A percentile compares a stretch with the other conserved stretches of the same genome.
Evolutionary conservation across 305 asterid genomes (phyloP).

Genomic region (Andrographis paniculata): DNA sequence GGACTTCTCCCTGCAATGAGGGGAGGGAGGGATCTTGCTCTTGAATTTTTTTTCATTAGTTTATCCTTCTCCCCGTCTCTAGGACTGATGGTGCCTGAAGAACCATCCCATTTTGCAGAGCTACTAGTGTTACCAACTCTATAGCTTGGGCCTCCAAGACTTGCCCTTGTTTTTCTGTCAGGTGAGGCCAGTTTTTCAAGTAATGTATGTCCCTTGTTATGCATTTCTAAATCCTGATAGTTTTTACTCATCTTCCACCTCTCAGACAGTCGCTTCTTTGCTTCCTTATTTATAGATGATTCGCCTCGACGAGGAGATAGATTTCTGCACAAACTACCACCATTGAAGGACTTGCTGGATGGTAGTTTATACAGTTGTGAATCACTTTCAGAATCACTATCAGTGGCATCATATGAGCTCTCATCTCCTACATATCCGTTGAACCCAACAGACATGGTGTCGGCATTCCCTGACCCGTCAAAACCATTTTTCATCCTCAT

Average conservation of each 20-base stretch:
- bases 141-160: constrained; percentile 21
- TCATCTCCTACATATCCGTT: constrained; percentile 87
- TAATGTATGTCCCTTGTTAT: constrained; percentile 50
- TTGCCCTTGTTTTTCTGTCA: constrained; percentile 30
- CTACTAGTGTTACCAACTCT: constrained; percentile 25
- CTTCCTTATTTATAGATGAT: constrained; percentile 62
- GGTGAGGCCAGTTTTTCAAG: constrained; percentile 77
- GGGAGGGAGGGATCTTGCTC: constrained; percentile 57
- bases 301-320: constrained; percentile 35
- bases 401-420: constrained; percentile 68
- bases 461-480: constrained; percentile 22
- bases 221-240: constrained; percentile 48
- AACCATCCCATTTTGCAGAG: constrained; percentile 24
- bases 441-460: constrained; percentile 30
- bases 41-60: constrained; percentile 31
- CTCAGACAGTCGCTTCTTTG: constrained; percentile 68
- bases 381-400: constrained; percentile 67
- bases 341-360: constrained; percentile 39
- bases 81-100: constrained; percentile 68
- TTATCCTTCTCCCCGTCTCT: constrained; percentile 78
- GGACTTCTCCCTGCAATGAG: constrained; percentile 33
- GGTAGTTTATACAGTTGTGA: constrained; percentile 32
- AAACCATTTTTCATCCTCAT: constrained; percentile 46
- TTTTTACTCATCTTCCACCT: constrained; percentile 71
- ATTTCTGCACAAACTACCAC: constrained; percentile 28